phyloP scores from a whole-genome alignment of 805 yeast genomes.

The Kodamaea jinghongensis region DNA sequence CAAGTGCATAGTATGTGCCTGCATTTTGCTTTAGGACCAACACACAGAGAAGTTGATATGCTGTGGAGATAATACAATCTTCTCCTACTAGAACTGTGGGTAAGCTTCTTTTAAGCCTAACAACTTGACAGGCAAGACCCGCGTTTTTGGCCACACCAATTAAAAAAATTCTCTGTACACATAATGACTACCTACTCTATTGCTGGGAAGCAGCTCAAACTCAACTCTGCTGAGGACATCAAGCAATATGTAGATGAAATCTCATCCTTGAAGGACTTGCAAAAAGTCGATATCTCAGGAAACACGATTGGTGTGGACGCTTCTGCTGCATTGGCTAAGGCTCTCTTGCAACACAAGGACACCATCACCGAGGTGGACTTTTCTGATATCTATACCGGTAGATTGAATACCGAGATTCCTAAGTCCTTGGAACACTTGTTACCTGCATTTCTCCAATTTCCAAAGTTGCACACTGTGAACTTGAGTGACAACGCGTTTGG shows the following conservation, averaged over 20 bases:
- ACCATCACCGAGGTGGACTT: constrained; percentile 69
- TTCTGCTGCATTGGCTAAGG: constrained; percentile 64
- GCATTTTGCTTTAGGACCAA: too few relatives aligned
- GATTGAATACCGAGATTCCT: constrained; percentile 94
- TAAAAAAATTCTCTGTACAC: neutral
- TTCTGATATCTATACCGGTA: constrained; percentile 92
- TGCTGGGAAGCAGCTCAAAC: constrained; percentile 72
- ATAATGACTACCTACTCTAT: constrained; percentile 49
- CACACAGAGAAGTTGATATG: too few relatives aligned
- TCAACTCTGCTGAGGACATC: constrained; percentile 71
- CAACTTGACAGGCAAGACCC: too few relatives aligned
- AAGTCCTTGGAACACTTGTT: constrained; percentile 69
- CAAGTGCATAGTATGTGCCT: too few relatives aligned
- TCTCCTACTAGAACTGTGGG: too few relatives aligned
- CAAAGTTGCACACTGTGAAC: constrained; percentile 69
- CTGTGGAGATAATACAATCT: too few relatives aligned
- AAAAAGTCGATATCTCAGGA: constrained; percentile 79
- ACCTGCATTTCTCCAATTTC: constrained; percentile 67
- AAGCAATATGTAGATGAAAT: constrained; percentile 66
- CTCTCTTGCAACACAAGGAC: constrained; percentile 42
- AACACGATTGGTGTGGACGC: constrained; percentile 94
- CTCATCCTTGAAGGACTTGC: constrained; percentile 30
- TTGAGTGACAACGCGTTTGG: constrained; percentile 97
- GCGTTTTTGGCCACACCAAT: too few relatives aligned
- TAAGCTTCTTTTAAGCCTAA: too few relatives aligned